Evolutionary conservation across 805 yeast genomes (phyloP), one percentile per base, ranked within the genome.

Genomic region (Kodamaea jinghongensis): DNA sequence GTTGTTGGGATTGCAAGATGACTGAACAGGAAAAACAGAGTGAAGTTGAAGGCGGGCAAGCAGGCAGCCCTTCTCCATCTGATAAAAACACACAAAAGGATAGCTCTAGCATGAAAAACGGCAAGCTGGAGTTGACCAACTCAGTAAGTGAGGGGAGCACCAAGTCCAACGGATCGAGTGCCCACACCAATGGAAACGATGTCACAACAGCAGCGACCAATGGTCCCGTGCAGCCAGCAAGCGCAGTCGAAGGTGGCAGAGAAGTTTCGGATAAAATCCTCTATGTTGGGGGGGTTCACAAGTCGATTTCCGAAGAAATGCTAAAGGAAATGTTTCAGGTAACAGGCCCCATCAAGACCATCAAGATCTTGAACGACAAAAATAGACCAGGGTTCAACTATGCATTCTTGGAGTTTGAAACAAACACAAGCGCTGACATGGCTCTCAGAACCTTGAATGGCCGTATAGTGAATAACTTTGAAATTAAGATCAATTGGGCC

Each of bases 161-260:
- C 15, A 29, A n/a, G 32, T 17, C 6, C 11, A 12, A 13, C 32
- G 32, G 32, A 29, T 29, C 17, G 20, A 17, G 23, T 20, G 23
- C 23, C 8, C 23, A 20, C 23, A 10, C 32, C 32, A 29, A 15
- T 29, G 17, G 17, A 10, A 29, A 29, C 17, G 32, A 17, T 14
- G 23, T 5, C 23, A 20, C 23, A 20, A 20, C 7, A 5, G 23
- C 7, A 8, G 7, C 35, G 15, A 6, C 25, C 35, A 20, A 14
- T 28, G 23, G 28, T 8, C 35, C 35, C 7, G 9, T 15, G 20
- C 34, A 29, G 17, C 83, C 83, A 6, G 90, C 90, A n/a, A 71
- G 76, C 45, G 93, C 91, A 11, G 60, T 75, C 14, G 79, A 80
- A 40, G 95, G 95, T 38, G 95, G 96, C 23, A 77, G 95, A 51